Conservation (phyloP, 2,329 filamentous ascomycete genomes). For the Penicillium thymicola region DNA sequence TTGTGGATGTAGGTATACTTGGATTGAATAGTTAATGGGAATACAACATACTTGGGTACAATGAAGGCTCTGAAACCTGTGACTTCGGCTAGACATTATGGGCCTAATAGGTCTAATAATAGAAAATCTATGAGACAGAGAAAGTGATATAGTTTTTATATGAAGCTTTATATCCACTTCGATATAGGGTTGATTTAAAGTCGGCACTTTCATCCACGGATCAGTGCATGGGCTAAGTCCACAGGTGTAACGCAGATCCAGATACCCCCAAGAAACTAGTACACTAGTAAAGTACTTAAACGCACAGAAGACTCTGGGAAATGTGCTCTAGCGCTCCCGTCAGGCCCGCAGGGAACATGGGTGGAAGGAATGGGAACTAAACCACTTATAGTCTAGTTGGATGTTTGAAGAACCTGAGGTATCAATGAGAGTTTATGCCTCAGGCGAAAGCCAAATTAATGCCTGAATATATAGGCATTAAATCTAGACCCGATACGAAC, state of each 20-base stretch:
- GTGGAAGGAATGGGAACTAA: slow-evolving; percentile 6
- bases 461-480: neutral
- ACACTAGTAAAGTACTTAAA: slow-evolving; percentile 8
- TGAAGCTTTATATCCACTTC: neutral
- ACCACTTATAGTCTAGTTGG: slow-evolving; percentile 4
- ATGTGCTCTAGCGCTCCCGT: slow-evolving; percentile 8
- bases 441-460: neutral
- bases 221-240: slow-evolving; percentile 7
- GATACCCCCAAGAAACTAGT: slow-evolving; percentile 12
- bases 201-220: slow-evolving; percentile 3
- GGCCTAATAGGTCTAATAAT: neutral
- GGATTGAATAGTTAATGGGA: neutral
- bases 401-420: neutral
- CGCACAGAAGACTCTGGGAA: slow-evolving; percentile 1
- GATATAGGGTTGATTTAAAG: neutral
- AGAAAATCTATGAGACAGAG: neutral
- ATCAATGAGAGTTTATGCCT: neutral
- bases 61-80: neutral
- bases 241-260: slow-evolving; percentile 6
- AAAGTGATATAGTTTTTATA: neutral
- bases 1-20: neutral
- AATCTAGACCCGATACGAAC: slow-evolving; percentile 12
- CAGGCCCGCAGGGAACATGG: slow-evolving; percentile 7
- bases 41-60: neutral
- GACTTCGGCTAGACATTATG: neutral